phyloP scores from a whole-genome alignment of 768 basidiomycete genomes.

The Agrocybe pediades region DNA sequence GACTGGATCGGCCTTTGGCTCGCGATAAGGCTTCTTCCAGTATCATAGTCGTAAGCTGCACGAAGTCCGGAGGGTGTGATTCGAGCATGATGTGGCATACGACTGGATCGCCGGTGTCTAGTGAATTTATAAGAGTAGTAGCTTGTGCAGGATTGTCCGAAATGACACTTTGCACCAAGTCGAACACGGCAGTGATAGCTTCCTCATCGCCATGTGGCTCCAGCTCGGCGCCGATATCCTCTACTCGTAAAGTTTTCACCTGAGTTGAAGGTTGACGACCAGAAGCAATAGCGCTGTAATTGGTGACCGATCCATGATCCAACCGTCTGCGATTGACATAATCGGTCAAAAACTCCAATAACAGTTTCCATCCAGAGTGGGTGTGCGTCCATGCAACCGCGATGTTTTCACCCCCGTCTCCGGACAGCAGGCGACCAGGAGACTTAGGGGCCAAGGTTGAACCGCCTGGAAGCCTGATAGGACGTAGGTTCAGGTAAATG shows the following conservation, averaged over 20 bases:
- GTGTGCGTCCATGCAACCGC: conserved; percentile 81
- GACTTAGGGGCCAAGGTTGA: conserved; percentile 68
- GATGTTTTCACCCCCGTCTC: conserved; percentile 67
- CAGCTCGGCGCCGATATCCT: conserved; percentile 75
- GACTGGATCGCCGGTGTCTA: conserved; percentile 60
- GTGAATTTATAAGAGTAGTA: conserved; percentile 61
- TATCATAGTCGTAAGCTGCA: conserved; percentile 79
- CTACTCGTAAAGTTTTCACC: conserved; percentile 49
- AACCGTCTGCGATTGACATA: conserved; percentile 64
- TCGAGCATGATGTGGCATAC: conserved; percentile 55
- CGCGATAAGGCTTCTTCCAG: conserved; percentile 76
- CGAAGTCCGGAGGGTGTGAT: conserved; percentile 65
- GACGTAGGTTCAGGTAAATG: conserved; percentile 64
- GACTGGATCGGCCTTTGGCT: conserved; percentile 38
- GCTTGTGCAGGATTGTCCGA: conserved; percentile 69
- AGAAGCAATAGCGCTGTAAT: conserved; percentile 54
- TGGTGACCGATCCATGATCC: conserved; percentile 39
- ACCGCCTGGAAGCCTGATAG: conserved; percentile 77
- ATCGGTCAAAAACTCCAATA: conserved; percentile 80
- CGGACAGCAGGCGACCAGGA: conserved; percentile 69
- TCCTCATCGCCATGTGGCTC: conserved; percentile 61
- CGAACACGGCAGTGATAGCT: conserved; percentile 71
- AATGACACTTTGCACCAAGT: conserved; percentile 78
- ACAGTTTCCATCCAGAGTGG: conserved; percentile 84
- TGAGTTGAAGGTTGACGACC: conserved; percentile 40